Evolutionary conservation across 192 early-diverging fungal genomes (phyloP).

Genomic region (Linnemannia exigua): DNA sequence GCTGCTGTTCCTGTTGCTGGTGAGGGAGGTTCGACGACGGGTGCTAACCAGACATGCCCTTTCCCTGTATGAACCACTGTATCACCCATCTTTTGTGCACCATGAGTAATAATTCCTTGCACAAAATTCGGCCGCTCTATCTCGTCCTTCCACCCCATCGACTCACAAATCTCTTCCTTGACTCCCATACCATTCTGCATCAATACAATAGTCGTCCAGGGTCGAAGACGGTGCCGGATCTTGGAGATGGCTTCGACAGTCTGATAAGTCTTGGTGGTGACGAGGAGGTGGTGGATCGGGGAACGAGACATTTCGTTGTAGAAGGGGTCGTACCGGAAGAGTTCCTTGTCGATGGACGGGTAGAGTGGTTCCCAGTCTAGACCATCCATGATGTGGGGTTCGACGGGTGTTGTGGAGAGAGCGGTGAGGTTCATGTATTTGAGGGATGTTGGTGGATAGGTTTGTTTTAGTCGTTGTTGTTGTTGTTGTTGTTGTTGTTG

Average conservation of each 20-base stretch:
- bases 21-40: constrained; percentile 25
- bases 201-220: constrained; percentile 68
- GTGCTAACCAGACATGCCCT: constrained; percentile 66
- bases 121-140: constrained; percentile 51
- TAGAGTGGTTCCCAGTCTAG: constrained; percentile 56
- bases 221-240: constrained; percentile 63
- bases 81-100: constrained; percentile 59
- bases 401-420: constrained; percentile 22
- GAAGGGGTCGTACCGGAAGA: constrained; percentile 34
- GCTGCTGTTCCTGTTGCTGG: background rate
- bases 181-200: constrained; percentile 80
- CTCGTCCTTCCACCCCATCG: constrained; percentile 64
- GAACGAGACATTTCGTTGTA: constrained; percentile 46
- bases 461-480: background rate
- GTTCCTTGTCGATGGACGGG: constrained; percentile 21
- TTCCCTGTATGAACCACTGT: constrained; percentile 69
- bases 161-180: constrained; percentile 65
- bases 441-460: constrained; percentile 45
- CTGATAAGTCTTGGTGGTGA: constrained; percentile 79
- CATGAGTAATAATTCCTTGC: constrained; percentile 58
- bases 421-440: constrained; percentile 41
- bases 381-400: constrained; percentile 47
- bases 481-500: background rate
- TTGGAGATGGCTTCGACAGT: constrained; percentile 63
- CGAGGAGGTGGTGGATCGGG: constrained; percentile 66